Conservation (phyloP, 805 yeast species). For the Sugiyamaella marilandica region DNA sequence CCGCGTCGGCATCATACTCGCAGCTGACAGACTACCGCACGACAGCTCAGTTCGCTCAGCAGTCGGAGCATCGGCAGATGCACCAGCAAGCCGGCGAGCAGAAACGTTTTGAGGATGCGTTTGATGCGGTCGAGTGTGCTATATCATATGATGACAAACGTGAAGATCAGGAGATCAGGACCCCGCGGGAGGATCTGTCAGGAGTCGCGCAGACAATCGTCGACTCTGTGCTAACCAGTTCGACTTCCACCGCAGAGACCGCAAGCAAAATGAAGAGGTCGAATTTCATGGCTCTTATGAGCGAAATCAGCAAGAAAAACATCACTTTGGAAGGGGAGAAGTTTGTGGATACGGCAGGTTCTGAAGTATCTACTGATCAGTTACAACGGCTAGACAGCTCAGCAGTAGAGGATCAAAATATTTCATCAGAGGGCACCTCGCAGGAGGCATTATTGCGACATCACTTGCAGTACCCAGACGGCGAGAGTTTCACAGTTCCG, state of each 20-base stretch:
- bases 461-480: slow-evolving; percentile 19
- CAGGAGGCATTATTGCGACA: slow-evolving; percentile 17
- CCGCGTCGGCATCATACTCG: not conserved
- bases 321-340: slow-evolving; percentile 23
- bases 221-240: slow-evolving; percentile 6
- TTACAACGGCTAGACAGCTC: slow-evolving; percentile 1
- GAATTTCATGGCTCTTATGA: slow-evolving; percentile 27
- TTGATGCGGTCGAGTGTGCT: slow-evolving; percentile 22
- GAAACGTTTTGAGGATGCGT: slow-evolving; percentile 24
- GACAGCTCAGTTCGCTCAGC: slow-evolving; percentile 6
- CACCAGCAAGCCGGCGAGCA: slow-evolving; percentile 19
- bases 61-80: slow-evolving; percentile 23
- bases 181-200: slow-evolving; percentile 16
- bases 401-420: not conserved
- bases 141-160: not conserved
- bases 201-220: slow-evolving; percentile 23
- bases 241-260: not conserved
- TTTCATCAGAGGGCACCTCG: not conserved
- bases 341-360: slow-evolving; percentile 23
- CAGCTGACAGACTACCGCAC: not conserved
- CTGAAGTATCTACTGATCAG: slow-evolving; percentile 13
- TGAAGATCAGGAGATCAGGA: not conserved
- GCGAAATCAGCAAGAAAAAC: slow-evolving; percentile 23
- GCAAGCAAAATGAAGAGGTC: slow-evolving; percentile 23
- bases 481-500: slow-evolving; percentile 1